Evolutionary conservation across 176 grass and related monocot genomes (phyloP), one percentile per base, ranked within the genome.

Genomic region (Hsuehochloa calcarea): DNA sequence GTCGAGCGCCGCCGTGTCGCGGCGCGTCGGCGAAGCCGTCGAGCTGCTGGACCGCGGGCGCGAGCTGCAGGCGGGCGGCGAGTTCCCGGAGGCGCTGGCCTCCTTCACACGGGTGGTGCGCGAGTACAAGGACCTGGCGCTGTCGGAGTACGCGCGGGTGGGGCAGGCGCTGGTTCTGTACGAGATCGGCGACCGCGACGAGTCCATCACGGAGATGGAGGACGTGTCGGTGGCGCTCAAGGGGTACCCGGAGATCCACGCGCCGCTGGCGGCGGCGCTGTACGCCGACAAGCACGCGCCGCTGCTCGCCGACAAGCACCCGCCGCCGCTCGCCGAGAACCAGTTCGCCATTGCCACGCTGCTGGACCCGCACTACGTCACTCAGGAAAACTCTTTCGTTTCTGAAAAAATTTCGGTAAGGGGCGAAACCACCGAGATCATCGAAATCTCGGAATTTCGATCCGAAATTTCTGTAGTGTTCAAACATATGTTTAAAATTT

Each of bases 301-400:
- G 41, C 80, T 95, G 67, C 90, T 95, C 49, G 95, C 92, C 34
- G 92, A 94, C 84, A 98, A 98, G 88, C 91, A 89, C 69, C 91
- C 92, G 67, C 89, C 92, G 41, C 80, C 93, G 67, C 90, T 95
- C 49, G 95, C 92, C 34, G 92, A 94, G 87, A 93, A 91, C 89
- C 96, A 98, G 89, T 98, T 98, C 92, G 70, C 93, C 73, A 98
- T 98, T 65, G 93, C 96, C 40, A 98, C 89, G 84, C 96, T 98
- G 83, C 87, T 98, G 49, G 96, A 95, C 84, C 96, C 93, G 75
- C 93, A 98, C 67, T 98, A 95, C 84, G 92, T n/a, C n/a, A n/a
- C n/a, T n/a, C n/a, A n/a, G n/a, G n/a, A n/a, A n/a, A n/a, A n/a
- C n/a, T n/a, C n/a, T n/a, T n/a, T n/a, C n/a, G n/a, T n/a, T n/a